Conservation (phyloP, 192 early-diverging fungal species). For the Linnemannia exigua region DNA sequence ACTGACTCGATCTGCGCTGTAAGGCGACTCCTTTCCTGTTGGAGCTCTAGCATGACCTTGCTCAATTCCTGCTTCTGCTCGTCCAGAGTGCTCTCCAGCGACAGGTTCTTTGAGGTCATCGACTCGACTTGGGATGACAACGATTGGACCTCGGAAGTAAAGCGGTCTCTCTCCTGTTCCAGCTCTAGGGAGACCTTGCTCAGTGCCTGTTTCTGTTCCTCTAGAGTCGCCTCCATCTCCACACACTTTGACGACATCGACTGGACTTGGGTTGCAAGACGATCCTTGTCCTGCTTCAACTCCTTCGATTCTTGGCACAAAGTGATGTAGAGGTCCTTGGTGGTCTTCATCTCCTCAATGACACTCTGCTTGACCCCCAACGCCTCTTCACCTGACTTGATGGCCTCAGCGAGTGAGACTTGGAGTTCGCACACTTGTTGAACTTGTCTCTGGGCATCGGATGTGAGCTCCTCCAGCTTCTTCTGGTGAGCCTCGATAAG, state of each 20-base stretch:
- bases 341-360: slow-evolving; percentile 13
- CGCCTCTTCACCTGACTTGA: slow-evolving; percentile 11
- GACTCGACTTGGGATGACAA: background rate
- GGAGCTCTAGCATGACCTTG: background rate
- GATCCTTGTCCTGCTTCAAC: slow-evolving; percentile 1
- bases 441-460: slow-evolving; percentile 20
- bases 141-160: background rate
- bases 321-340: background rate
- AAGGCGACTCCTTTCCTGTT: slow-evolving; percentile 21
- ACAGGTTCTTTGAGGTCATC: background rate
- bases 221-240: background rate
- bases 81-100: background rate
- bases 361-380: slow-evolving; percentile 16
- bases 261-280: background rate
- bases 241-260: background rate
- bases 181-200: background rate
- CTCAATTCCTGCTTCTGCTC: slow-evolving; percentile 18
- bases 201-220: slow-evolving; percentile 10
- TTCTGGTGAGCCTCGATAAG: slow-evolving; percentile 28
- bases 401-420: slow-evolving; percentile 11
- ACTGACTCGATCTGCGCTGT: slow-evolving; percentile 7
- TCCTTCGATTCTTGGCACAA: background rate
- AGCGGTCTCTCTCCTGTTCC: background rate
- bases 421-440: slow-evolving; percentile 12
- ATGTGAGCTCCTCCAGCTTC: slow-evolving; percentile 15